These are phyloP conservation scores for Ophiocordyceps sinensis DNA, from an alignment of 2,329 filamentous ascomycete genomes.

Conservation along the genomic window DNA sequence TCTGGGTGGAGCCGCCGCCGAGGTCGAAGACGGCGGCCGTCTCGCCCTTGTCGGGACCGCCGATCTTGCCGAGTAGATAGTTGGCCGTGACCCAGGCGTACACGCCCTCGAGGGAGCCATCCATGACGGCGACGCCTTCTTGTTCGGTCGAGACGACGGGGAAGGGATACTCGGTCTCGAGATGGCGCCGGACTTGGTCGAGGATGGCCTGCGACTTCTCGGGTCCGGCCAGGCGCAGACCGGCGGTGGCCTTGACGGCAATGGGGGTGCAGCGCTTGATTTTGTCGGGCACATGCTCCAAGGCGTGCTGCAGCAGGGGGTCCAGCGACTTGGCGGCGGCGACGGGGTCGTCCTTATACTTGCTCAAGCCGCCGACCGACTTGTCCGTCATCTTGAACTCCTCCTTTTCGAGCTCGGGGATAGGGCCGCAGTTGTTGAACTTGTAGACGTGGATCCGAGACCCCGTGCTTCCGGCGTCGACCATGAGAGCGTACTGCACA, in stretches of 20 bases:
- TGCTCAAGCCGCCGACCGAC: constrained; percentile 70
- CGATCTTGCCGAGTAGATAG: constrained; percentile 96
- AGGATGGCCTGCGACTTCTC: constrained; percentile 76
- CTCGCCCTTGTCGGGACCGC: constrained; percentile 73
- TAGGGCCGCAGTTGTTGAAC: constrained; percentile 95
- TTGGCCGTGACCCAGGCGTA: constrained; percentile 99
- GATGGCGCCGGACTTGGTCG: constrained; percentile 63
- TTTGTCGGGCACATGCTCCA: constrained; percentile 72
- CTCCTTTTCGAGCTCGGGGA: constrained; percentile 88
- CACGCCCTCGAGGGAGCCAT: constrained; percentile 90
- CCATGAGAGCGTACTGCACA: constrained; percentile 96
- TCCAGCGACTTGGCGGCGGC: constrained; percentile 85
- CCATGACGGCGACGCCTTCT: constrained; percentile 91
- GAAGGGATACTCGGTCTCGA: constrained; percentile 88
- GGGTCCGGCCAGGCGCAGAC: constrained; percentile 70
- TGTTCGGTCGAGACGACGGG: constrained; percentile 77
- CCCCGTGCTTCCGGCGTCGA: constrained; percentile 94
- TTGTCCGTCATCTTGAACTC: constrained; percentile 89
- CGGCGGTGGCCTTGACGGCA: constrained; percentile 96
- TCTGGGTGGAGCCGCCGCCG: constrained; percentile 92
- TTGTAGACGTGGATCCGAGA: constrained; percentile 97
- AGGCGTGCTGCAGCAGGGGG: constrained; percentile 69
- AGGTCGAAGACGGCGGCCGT: constrained; percentile 95
- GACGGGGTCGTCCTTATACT: constrained; percentile 73
- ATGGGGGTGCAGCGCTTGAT: constrained; percentile 86